Conservation (phyloP, 257 asterid genomes). For the Echium plantagineum region DNA sequence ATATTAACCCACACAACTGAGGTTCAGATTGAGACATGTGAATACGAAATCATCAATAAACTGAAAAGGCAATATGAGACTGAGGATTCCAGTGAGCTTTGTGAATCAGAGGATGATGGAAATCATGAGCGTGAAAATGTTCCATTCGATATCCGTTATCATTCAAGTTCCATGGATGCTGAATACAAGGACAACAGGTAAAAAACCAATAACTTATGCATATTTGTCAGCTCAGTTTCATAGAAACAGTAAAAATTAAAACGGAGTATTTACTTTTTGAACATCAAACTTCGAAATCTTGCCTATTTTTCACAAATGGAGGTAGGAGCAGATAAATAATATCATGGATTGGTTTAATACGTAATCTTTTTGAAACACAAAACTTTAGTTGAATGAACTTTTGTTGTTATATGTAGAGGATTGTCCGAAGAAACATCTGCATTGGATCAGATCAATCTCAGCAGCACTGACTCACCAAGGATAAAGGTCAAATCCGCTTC, state of each 20-base stretch:
- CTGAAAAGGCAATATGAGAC: constrained; percentile 19
- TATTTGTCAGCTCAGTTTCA: constrained; percentile 7
- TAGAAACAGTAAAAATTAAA: background rate
- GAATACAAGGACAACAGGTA: constrained; percentile 4
- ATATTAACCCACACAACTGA: constrained; percentile 54
- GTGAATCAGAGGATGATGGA: constrained; percentile 10
- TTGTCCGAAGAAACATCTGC: constrained; percentile 7
- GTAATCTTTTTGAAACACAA: background rate
- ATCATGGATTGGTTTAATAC: too few species aligned
- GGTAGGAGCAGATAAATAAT: too few species aligned
- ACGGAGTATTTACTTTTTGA: background rate
- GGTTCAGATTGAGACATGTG: constrained; percentile 25
- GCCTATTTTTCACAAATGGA: too few species aligned
- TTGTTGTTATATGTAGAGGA: constrained; percentile 2
- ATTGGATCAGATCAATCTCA: constrained; percentile 5
- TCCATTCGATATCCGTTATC: constrained; percentile 6
- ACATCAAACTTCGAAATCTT: too few species aligned
- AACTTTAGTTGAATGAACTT: background rate
- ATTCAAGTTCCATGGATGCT: constrained; percentile 5
- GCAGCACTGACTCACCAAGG: constrained; percentile 2
- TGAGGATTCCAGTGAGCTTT: constrained; percentile 13
- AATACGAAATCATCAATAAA: constrained; percentile 18
- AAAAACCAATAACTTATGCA: constrained; percentile 3
- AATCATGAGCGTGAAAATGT: constrained; percentile 6
- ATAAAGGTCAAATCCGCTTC: constrained; percentile 7